A percentile compares a stretch with the other conserved stretches of the same genome.
Evolutionary conservation across 257 asterid species (phyloP).

Genomic region (Parsonsia alboflavescens): DNA sequence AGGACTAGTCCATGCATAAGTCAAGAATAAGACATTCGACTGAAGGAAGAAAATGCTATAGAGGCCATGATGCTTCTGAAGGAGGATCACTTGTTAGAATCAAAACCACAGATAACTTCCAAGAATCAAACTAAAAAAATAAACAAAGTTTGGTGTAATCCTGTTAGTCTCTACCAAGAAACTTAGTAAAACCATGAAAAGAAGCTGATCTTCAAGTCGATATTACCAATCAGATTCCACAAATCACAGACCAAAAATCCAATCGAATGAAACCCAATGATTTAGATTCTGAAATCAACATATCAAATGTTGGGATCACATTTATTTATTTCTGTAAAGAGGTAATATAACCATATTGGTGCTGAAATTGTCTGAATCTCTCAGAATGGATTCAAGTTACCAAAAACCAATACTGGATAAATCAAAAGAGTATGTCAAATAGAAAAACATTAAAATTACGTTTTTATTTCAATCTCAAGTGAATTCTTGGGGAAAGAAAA

Average conservation of each 20-base stretch:
- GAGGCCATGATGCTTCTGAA: neutral
- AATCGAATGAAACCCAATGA: neutral
- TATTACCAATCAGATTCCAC: neutral
- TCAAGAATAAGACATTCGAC: too few species aligned
- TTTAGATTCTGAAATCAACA: neutral
- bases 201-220: neutral
- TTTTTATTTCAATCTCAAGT: neutral
- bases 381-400: neutral
- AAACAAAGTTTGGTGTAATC: neutral
- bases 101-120: neutral
- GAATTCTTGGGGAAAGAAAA: neutral
- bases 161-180: neutral
- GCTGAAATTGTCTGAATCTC: neutral
- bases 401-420: neutral
- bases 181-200: neutral
- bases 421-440: neutral
- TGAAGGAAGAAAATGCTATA: too few species aligned
- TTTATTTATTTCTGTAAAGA: neutral
- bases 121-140: neutral
- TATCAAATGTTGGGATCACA: neutral
- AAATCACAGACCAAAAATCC: neutral
- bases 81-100: neutral
- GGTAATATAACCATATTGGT: neutral
- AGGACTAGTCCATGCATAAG: too few species aligned
- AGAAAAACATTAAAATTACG: neutral